A percentile compares a stretch with the other conserved stretches of the same genome.
Conservation (phyloP, 1,139 yeast species). For the Dujonia santamariae region DNA sequence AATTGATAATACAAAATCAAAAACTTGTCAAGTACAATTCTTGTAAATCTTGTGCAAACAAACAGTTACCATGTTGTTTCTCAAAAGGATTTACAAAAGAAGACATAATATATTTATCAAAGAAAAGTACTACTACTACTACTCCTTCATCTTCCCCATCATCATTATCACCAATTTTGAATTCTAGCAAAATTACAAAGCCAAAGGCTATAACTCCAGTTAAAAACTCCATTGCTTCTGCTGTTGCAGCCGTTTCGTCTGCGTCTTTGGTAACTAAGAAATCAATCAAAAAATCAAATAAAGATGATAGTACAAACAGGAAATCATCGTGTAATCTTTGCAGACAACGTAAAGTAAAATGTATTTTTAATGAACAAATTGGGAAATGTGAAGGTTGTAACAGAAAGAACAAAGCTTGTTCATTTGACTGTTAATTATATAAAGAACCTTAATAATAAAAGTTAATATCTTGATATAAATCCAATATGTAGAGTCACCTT, state of each 20-base stretch:
- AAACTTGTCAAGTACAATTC: slow-evolving; percentile 48
- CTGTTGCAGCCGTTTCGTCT: slow-evolving; percentile 1
- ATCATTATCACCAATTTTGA: slow-evolving; percentile 2
- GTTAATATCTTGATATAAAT: background rate
- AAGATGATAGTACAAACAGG: slow-evolving; percentile 16
- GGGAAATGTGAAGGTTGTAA: slow-evolving; percentile 37
- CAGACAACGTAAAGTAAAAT: slow-evolving; percentile 38
- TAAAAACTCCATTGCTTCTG: background rate
- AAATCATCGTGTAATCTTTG: slow-evolving; percentile 36
- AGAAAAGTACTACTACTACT: slow-evolving; percentile 13
- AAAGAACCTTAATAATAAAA: background rate
- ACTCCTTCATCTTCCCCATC: slow-evolving; percentile 3
- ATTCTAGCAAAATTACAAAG: slow-evolving; percentile 5
- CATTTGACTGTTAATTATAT: slow-evolving; percentile 17
- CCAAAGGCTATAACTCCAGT: slow-evolving; percentile 3
- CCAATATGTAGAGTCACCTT: no score
- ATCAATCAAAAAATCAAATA: slow-evolving; percentile 2
- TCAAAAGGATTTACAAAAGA: slow-evolving; percentile 61
- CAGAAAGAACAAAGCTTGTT: slow-evolving; percentile 34
- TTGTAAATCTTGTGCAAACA: slow-evolving; percentile 48
- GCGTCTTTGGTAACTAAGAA: background rate
- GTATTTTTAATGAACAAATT: slow-evolving; percentile 26
- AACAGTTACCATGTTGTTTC: slow-evolving; percentile 46
- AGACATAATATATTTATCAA: slow-evolving; percentile 36
- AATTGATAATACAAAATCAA: slow-evolving; percentile 15